These are phyloP conservation scores for Fusarium marasasianum DNA, from an alignment of 2,329 filamentous ascomycete genomes.

Conservation along the genomic window DNA sequence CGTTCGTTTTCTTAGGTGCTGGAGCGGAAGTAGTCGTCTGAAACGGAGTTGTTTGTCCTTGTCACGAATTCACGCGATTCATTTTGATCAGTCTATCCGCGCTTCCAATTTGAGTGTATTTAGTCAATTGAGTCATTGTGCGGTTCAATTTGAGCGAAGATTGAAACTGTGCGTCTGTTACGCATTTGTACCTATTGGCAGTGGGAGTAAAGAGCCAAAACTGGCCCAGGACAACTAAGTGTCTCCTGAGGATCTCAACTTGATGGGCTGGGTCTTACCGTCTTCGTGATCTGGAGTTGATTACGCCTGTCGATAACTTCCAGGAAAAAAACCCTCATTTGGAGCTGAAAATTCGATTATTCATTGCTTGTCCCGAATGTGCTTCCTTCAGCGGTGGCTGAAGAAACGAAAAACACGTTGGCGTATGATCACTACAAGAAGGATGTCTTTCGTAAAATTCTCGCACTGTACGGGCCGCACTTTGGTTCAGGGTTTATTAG, in stretches of 20 bases:
- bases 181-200: not conserved
- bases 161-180: not conserved
- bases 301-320: not conserved
- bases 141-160: too few species aligned
- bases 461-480: not conserved
- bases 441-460: too few species aligned
- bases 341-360: too few species aligned
- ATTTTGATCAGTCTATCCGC: not conserved
- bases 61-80: not conserved
- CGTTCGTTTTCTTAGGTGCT: not conserved
- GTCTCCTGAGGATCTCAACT: not conserved
- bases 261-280: too few species aligned
- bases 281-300: not conserved
- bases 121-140: not conserved
- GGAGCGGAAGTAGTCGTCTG: not conserved
- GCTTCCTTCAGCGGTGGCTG: not conserved
- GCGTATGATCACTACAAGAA: not conserved
- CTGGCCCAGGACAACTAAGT: not conserved
- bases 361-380: not conserved
- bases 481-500: not conserved
- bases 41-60: not conserved
- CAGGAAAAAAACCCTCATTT: too few species aligned
- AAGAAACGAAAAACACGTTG: not conserved
- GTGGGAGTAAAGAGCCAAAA: not conserved
- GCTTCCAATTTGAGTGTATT: not conserved